Evolutionary conservation across 139 green algal species (phyloP), one percentile per base, ranked within the genome.

Genomic region (Tetratostichococcus sp.): DNA sequence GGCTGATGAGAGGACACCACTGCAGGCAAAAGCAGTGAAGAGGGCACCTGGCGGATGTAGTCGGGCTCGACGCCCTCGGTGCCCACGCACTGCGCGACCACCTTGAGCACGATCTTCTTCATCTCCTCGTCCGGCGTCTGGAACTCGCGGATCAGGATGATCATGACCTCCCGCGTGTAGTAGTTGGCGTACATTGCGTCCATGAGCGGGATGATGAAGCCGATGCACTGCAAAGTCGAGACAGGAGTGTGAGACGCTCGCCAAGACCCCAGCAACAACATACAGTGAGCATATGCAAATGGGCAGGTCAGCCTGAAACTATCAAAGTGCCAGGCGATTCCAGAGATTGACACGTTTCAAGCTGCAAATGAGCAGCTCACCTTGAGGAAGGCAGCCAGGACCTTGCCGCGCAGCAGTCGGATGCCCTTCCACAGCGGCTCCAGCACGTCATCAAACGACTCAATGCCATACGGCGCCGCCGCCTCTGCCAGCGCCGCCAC

Each of bases 21-120:
- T n/a, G n/a, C n/a, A n/a, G n/a, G n/a, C n/a, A n/a, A n/a, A n/a
- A n/a, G n/a, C n/a, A n/a, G n/a, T n/a, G n/a, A n/a, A n/a, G n/a
- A n/a, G n/a, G n/a, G n/a, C n/a, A 62, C 50, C 50, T 35, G 65
- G 30, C 87, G 80, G 76, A 98, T 94, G 88, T 98, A 99, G 50
- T 97, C 90, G 3, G 90, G 74, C 86, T 98, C 92, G 74, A 99
- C 95, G 65, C 95, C 95, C 71, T 98, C 95, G 25, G 95, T 98
- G 43, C 65, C 84, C 75, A 98, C 94, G 81, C 93, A 98, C 88
- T 99, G 94, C 89, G 98, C 95, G 28, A 99, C 93, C 77, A 99
- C 94, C 86, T 98, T 97, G 71, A 99, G 91, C 86, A 98, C 94
- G 75, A 99, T 99, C 89, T 98, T 99, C 92, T 98, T 99, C 96